These are phyloP conservation scores for Euphorbia lathyris DNA, from an alignment of 345 rosid genomes.

Conservation along the genomic window DNA sequence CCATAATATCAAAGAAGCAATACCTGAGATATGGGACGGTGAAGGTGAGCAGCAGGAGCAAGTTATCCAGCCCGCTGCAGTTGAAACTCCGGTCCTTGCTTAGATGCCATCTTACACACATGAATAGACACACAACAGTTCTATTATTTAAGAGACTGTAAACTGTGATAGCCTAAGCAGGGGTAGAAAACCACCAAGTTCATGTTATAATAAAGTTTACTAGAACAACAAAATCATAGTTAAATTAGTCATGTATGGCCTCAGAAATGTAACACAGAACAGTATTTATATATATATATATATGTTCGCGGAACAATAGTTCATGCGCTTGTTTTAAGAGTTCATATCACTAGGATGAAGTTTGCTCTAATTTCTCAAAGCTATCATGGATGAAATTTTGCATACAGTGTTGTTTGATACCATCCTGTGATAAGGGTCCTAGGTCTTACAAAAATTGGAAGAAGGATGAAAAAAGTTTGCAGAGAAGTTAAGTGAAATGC, in stretches of 20 bases:
- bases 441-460: neutral
- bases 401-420: neutral
- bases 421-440: slow-evolving; percentile 5
- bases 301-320: neutral
- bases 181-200: neutral
- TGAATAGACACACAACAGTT: neutral
- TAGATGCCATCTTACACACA: slow-evolving; percentile 24
- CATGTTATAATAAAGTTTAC: neutral
- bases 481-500: neutral
- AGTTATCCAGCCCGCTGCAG: slow-evolving; percentile 48
- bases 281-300: neutral
- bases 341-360: slow-evolving; percentile 1
- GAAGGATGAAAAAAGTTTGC: neutral
- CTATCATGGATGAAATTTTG: neutral
- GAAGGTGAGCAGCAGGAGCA: slow-evolving; percentile 53
- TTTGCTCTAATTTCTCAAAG: slow-evolving; percentile 10
- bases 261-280: neutral
- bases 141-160: slow-evolving; percentile 3
- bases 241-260: neutral
- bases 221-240: neutral
- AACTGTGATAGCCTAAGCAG: neutral
- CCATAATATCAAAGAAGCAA: slow-evolving; percentile 78
- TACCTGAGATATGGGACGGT: slow-evolving; percentile 75
- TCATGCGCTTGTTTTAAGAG: slow-evolving; percentile 6
- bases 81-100: slow-evolving; percentile 64